Percentiles rank a stretch among this genome's conserved stretches.
These are phyloP conservation scores for Starmerella bacillaris DNA, from an alignment of 805 yeast genomes.

Conservation along the genomic window DNA sequence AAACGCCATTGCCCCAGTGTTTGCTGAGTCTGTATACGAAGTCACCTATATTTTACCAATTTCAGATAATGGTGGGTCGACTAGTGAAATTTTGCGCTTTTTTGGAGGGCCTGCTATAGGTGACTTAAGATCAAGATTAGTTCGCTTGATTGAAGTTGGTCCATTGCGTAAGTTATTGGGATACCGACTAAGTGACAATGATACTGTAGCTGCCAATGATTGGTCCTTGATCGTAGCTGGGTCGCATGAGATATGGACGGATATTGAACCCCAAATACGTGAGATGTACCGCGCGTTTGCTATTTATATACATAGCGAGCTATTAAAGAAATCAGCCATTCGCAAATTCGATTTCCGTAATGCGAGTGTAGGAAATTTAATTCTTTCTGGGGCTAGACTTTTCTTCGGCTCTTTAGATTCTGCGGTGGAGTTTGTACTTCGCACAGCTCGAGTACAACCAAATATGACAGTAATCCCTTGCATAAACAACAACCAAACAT, in stretches of 20 bases:
- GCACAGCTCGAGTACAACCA: constrained; percentile 43
- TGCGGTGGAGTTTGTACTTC: constrained; percentile 56
- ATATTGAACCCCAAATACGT: constrained; percentile 37
- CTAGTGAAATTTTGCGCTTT: constrained; percentile 69
- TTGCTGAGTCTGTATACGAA: constrained; percentile 28
- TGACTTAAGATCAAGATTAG: constrained; percentile 67
- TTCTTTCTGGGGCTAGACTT: constrained; percentile 62
- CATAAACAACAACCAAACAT: constrained; percentile 64
- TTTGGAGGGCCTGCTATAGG: constrained; percentile 94
- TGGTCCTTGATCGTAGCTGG: constrained; percentile 76
- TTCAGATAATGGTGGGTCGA: constrained; percentile 88
- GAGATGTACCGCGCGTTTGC: constrained; percentile 63
- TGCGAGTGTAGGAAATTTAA: constrained; percentile 74
- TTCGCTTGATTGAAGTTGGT: constrained; percentile 46
- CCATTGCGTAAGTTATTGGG: constrained; percentile 26
- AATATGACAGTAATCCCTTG: constrained; percentile 53
- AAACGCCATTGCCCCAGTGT: constrained; percentile 49
- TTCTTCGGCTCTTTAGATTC: constrained; percentile 73
- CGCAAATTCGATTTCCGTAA: constrained; percentile 52
- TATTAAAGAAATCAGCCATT: constrained; percentile 44
- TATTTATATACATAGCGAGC: constrained; percentile 60
- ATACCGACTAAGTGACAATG: constrained; percentile 34
- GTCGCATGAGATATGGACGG: constrained; percentile 48
- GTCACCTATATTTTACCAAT: constrained; percentile 62
- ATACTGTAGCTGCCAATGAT: constrained; percentile 39